A percentile compares a stretch with the other conserved stretches of the same genome.
Conservation (phyloP, 768 basidiomycete species). For the Trametes cingulata region DNA sequence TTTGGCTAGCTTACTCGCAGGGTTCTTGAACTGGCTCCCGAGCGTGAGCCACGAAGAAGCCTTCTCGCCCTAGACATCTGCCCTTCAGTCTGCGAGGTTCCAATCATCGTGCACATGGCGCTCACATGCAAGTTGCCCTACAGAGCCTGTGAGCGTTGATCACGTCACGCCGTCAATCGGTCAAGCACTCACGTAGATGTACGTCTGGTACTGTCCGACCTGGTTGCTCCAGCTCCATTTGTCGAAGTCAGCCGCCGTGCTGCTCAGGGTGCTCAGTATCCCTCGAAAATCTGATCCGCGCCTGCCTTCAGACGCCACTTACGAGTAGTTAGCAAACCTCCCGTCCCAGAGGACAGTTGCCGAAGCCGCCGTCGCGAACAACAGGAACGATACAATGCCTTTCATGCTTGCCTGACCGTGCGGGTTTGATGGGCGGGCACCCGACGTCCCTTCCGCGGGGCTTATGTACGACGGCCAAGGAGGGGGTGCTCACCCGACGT, state of each 20-base stretch:
- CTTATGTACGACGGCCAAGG: slow-evolving; percentile 5
- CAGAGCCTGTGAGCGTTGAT: slow-evolving; percentile 2
- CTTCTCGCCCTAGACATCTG: slow-evolving; percentile 19
- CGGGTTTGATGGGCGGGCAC: not conserved
- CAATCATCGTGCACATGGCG: not conserved
- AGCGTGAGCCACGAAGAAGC: slow-evolving; percentile 27
- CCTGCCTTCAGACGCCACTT: not conserved
- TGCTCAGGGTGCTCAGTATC: not conserved
- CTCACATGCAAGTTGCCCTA: slow-evolving; percentile 24
- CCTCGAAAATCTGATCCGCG: not conserved
- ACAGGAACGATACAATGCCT: slow-evolving; percentile 13
- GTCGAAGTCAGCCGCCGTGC: slow-evolving; percentile 26
- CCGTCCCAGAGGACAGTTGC: slow-evolving; percentile 35
- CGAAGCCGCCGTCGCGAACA: slow-evolving; percentile 23
- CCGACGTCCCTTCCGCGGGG: not conserved
- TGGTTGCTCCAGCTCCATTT: slow-evolving; percentile 36
- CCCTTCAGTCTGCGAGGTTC: not conserved
- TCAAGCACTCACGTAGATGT: slow-evolving; percentile 33
- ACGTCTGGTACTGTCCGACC: slow-evolving; percentile 33
- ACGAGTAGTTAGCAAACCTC: slow-evolving; percentile 29
- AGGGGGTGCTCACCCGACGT: slow-evolving; percentile 12
- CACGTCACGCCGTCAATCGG: slow-evolving; percentile 19
- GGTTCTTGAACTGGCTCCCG: slow-evolving; percentile 33
- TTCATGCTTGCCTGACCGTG: slow-evolving; percentile 21
- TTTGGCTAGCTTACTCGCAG: slow-evolving; percentile 23